Conservation (phyloP, 306 rosid genomes). For the Vigna angularis region DNA sequence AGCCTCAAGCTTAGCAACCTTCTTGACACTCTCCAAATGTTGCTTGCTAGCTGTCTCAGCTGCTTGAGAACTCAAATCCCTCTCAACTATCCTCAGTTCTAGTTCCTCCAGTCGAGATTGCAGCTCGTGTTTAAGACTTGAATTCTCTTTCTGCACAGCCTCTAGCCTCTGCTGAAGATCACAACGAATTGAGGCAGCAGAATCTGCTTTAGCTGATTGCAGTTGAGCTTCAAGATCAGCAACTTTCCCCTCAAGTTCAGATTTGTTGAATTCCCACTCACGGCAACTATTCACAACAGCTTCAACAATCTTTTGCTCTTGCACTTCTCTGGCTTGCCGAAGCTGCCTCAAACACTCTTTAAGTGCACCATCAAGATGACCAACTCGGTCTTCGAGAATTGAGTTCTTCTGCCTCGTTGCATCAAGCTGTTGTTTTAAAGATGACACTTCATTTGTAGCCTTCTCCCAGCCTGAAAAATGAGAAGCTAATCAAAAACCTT, state of each 20-base stretch:
- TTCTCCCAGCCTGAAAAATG: constrained; percentile 81
- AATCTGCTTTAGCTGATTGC: constrained; percentile 65
- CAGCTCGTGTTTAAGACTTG: constrained; percentile 61
- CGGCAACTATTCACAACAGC: constrained; percentile 54
- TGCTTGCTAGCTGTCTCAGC: constrained; percentile 89
- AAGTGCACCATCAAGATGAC: constrained; percentile 87
- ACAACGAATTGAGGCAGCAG: constrained; percentile 47
- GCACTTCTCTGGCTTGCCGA: constrained; percentile 81
- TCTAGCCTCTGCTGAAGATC: constrained; percentile 60
- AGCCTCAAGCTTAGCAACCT: constrained; percentile 79
- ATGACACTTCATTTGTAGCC: constrained; percentile 68
- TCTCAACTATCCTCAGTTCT: constrained; percentile 64
- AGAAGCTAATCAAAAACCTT: constrained; percentile 31
- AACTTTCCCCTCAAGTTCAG: constrained; percentile 64
- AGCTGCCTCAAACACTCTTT: constrained; percentile 87
- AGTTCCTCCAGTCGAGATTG: constrained; percentile 66
- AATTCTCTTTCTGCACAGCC: constrained; percentile 61
- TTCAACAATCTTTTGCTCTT: constrained; percentile 63
- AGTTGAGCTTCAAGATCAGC: constrained; percentile 64
- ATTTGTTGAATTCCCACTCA: constrained; percentile 66
- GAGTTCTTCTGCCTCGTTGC: constrained; percentile 63
- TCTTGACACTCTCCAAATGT: constrained; percentile 68
- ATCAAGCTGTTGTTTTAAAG: constrained; percentile 70
- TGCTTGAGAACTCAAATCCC: constrained; percentile 73
- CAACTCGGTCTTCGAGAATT: constrained; percentile 74